Base-by-base conservation (phyloP, 306 rosid species). In the Oemleria cerasiformis region DNA sequence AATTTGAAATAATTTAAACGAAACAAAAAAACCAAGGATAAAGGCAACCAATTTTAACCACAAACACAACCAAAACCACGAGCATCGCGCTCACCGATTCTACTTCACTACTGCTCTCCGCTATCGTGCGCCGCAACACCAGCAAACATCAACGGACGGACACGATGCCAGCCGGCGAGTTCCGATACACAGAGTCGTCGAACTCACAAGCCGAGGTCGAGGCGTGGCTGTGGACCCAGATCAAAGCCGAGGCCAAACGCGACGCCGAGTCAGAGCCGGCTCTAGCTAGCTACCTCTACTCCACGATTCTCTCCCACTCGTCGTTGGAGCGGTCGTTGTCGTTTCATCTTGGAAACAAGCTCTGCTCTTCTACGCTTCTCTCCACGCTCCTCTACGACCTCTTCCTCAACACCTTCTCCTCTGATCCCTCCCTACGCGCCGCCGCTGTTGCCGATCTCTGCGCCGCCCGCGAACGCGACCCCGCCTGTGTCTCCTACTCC, bases 191-290 rank as follows among this genome's bases (percentile, higher is more conserved):
- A 42, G 80, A 75, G 48, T 23, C 55, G 25, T 40, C 73, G 36
- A 30, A 3, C 60, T 34, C 63, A 10, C 61, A 55, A 1, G 43
- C 2, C 25, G 89, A 84, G 1, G 92, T 85, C 8, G 94, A 87
- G 30, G 77, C 79, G 0, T 86, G 92, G 92, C 30, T 94, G 25
- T 94, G 98, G 97, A 14, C 60, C 2, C 87, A 79, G 58, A 94
- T 94, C 75, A 91, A 94, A 67, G 84, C 91, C n/a, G 98, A 94
- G 86, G 97, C 96, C 0, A 84, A 83, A 11, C 84, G 92, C 34
- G 97, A 94, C 63, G 95, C 98, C 2, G 98, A 94, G 73, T 82
- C 87, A 2, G 97, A 94, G 74, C 98, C 97, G 36, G 98, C 98
- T 6, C 63, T 94, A 47, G 98, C 98, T 6, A 94, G 97, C 77